Base-by-base conservation (phyloP, 169 alveolate species). In the Plasmodium cynomolgi region DNA sequence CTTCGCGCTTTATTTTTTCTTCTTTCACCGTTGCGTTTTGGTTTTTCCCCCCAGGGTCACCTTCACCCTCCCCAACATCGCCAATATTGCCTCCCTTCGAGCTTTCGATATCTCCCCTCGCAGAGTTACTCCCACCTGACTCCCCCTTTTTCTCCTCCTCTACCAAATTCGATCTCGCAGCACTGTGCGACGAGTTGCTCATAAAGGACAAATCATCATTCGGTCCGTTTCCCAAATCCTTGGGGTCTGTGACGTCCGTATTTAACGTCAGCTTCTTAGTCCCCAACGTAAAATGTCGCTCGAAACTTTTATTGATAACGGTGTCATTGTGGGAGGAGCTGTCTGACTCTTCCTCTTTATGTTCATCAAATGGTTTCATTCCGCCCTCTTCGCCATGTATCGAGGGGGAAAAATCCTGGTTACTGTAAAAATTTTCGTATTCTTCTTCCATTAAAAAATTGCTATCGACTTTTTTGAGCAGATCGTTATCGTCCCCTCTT, bases 291-390 rank as follows among this genome's bases (percentile, higher is more conserved):
- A 15, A 85, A 29, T 7, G 13, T 17, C 62, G 9, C 56, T 74
- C 93, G 26, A 17, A 75, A 68, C 71, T 37, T 85, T 85, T 47
- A 8, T 20, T 39, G 54, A 54, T 68, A n/a, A 33, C 39, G 26
- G 0, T 15, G 44, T 84, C 31, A 23, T 44, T 50, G 58, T 47
- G 79, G 20, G 37, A 71, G 34, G 75, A 73, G 23, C 11, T 31
- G 34, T 84, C 84, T 74, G 83, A 74, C 37, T 50, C 75, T 62
- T 47, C 37, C 54, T 74, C 68, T 33, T 84, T 75, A 84, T 84
- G 13, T 29, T 39, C 80, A 50, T 84, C 81, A 74, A 6, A 50
- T 29, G n/a, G 56, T 39, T 47, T 54, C 58, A 50, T 74, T 41
- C 15, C 47, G 9, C 81, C 39, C 47, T 15, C 84, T n/a, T 84